Evolutionary conservation across 805 yeast species (phyloP), one percentile per base, ranked within the genome.

Genomic region (Wickerhamiella sergipiensis): DNA sequence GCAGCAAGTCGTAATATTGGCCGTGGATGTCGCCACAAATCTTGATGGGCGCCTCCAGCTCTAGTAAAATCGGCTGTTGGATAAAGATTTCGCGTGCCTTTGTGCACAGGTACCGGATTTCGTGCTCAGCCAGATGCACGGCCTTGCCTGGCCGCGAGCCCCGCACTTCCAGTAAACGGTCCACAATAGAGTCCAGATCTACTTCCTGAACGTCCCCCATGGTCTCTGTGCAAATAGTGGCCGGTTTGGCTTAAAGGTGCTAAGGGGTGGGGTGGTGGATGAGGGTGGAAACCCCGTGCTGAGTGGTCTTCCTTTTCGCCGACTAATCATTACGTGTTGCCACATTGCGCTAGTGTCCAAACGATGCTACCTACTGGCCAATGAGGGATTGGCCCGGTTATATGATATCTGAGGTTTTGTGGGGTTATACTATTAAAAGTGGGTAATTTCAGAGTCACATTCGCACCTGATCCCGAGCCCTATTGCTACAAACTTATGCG

Each of bases 91-190:
- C 97, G 71, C 98, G 82, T 31, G 98, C 97, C 70, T 89, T 90
- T 56, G 97, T 88, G 74, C 98, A 90, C 55, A 90, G 80, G 70
- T 79, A 90, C 64, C 95, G 82, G 68, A 90, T 92, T 72, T 92
- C 97, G 67, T 79, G 85, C 71, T 90, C 98, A 62, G 83, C 86
- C 54, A 90, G 75, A 58, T 88, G 88, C 46, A 90, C 98, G 67
- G 87, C 96, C 68, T 87, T 89, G 40, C 98, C 98, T 18, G 98
- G 98, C 68, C 97, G 82, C 55, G 96, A 87, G 57, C 97, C 98
- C 70, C 98, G 82, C 50, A 92, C 98, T 70, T 92, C 97, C 61
- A 90, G 76, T 64, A 90, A 78, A 76, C 97, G 81, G 73, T 90
- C 97, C 68, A 90, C 92, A 64, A 90, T 89, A 64, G 95, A 86